Percentiles rank a stretch among this genome's conserved stretches.
Evolutionary conservation across 2,329 filamentous ascomycete species (phyloP).

Genomic region (Metarhizium humberi): DNA sequence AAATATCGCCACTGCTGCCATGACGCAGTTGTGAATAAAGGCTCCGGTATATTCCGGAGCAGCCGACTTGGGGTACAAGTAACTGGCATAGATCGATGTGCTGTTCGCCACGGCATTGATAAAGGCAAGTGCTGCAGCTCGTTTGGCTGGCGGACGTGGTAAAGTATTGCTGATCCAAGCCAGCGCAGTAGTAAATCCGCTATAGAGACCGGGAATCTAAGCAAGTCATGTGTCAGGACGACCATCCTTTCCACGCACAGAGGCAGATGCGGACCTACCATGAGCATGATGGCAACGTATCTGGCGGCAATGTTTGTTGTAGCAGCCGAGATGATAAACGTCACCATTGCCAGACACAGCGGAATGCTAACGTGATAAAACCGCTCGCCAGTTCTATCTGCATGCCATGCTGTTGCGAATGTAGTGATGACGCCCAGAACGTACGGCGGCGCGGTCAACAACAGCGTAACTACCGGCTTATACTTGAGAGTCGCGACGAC

Average conservation of each 20-base stretch:
- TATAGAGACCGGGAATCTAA: constrained; percentile 49
- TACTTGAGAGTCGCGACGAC: constrained; percentile 62
- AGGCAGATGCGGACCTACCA: constrained; percentile 28
- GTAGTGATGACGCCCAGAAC: constrained; percentile 52
- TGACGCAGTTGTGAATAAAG: constrained; percentile 60
- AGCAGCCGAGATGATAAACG: constrained; percentile 59
- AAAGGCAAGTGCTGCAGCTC: constrained; percentile 58
- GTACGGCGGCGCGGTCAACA: constrained; percentile 58
- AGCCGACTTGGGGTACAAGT: constrained; percentile 51
- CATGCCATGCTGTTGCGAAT: constrained; percentile 59
- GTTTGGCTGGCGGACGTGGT: constrained; percentile 66
- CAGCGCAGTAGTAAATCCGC: constrained; percentile 57
- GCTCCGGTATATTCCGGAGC: constrained; percentile 41
- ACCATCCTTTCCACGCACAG: not conserved
- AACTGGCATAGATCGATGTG: constrained; percentile 60
- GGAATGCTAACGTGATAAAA: constrained; percentile 59
- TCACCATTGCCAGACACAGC: constrained; percentile 48
- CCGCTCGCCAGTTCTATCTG: constrained; percentile 61
- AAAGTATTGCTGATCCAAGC: constrained; percentile 71
- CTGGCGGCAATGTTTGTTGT: constrained; percentile 51
- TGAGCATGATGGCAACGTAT: constrained; percentile 65
- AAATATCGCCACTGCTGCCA: constrained; percentile 52
- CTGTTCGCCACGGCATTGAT: constrained; percentile 55
- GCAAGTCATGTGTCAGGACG: not conserved
- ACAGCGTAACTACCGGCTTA: constrained; percentile 46